Conservation (phyloP, 306 rosid genomes). For the Rubus parviflorus region DNA sequence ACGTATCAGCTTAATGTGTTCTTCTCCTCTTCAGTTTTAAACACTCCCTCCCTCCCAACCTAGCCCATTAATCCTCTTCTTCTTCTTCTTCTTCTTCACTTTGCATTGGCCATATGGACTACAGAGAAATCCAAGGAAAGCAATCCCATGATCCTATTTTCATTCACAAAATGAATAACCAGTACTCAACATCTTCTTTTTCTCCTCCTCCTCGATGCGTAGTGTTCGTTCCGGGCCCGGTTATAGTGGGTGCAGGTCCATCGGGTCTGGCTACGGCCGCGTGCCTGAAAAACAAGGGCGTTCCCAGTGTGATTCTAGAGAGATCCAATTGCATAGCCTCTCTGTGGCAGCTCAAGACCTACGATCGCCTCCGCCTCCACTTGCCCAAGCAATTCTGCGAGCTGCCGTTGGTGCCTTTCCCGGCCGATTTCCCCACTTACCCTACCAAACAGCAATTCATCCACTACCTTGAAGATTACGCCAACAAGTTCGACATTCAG, state of each 20-base stretch:
- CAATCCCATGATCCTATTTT: slow-evolving; percentile 67
- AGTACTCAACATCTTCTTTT: background rate
- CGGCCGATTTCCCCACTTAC: slow-evolving; percentile 62
- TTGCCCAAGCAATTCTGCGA: slow-evolving; percentile 80
- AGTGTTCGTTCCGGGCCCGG: slow-evolving; percentile 46
- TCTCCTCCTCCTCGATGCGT: background rate
- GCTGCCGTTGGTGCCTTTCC: slow-evolving; percentile 61
- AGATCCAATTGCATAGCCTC: slow-evolving; percentile 86
- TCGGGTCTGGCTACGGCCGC: slow-evolving; percentile 88
- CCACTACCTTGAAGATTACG: slow-evolving; percentile 51
- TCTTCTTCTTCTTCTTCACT: background rate
- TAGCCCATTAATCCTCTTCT: background rate
- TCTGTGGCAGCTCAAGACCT: slow-evolving; percentile 76
- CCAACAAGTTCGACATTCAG: slow-evolving; percentile 39
- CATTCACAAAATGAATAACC: slow-evolving; percentile 31
- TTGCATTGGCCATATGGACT: slow-evolving; percentile 47
- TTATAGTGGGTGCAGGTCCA: slow-evolving; percentile 86
- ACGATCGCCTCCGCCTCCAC: slow-evolving; percentile 70
- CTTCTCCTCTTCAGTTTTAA: background rate
- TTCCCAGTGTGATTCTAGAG: slow-evolving; percentile 57
- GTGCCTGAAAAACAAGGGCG: slow-evolving; percentile 42
- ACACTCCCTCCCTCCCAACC: slow-evolving; percentile 3
- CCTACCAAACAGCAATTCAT: slow-evolving; percentile 76
- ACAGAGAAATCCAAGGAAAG: slow-evolving; percentile 66
- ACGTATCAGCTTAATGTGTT: background rate